Conservation (phyloP, 179 eudicot genomes). For the Amaranthus tricolor region DNA sequence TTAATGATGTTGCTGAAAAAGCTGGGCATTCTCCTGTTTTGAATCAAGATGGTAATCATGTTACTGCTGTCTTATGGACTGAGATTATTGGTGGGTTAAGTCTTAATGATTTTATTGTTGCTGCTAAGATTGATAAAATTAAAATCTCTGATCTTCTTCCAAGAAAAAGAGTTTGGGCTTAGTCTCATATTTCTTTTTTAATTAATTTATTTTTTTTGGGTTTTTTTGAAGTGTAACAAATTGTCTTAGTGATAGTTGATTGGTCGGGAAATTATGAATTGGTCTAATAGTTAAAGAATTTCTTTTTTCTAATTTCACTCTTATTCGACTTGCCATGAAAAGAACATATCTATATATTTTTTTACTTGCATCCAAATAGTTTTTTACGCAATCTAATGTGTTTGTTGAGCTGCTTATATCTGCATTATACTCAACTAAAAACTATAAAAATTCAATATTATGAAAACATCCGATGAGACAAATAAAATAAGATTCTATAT, state of each 20-base stretch:
- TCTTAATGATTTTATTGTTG: constrained; percentile 85
- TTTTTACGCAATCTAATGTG: too few relatives aligned
- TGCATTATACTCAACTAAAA: too few relatives aligned
- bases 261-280: neutral
- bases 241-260: neutral
- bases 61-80: constrained; percentile 75
- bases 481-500: too few relatives aligned
- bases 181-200: neutral
- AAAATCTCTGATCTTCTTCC: constrained; percentile 81
- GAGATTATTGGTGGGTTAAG: constrained; percentile 62
- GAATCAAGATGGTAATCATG: constrained; percentile 57
- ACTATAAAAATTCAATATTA: too few relatives aligned
- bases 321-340: too few relatives aligned
- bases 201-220: neutral
- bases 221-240: neutral
- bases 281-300: too few relatives aligned
- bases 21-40: constrained; percentile 63
- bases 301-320: neutral
- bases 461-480: too few relatives aligned
- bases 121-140: constrained; percentile 79
- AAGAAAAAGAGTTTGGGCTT: constrained; percentile 82
- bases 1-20: constrained; percentile 39
- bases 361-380: too few relatives aligned
- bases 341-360: too few relatives aligned
- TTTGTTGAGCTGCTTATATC: too few relatives aligned